Conservation (phyloP, 2,329 filamentous ascomycete species). For the Fusarium virguliforme region DNA sequence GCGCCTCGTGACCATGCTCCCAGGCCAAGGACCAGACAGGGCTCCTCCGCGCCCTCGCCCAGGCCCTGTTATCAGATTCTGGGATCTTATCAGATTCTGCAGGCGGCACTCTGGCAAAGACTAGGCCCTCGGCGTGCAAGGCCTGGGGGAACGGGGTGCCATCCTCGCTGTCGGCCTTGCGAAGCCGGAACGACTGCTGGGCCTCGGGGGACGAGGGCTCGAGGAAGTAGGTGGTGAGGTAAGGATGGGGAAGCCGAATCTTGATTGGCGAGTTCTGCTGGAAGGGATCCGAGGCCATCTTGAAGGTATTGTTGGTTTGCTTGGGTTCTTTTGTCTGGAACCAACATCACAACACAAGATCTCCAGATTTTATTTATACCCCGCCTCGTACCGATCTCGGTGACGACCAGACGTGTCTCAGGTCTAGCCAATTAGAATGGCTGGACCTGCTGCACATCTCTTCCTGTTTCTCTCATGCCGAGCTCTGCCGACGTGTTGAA, state of each 20-base stretch:
- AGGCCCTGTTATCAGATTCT: slow-evolving; percentile 59
- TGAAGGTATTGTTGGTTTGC: slow-evolving; percentile 24
- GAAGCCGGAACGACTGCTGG: slow-evolving; percentile 42
- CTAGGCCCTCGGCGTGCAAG: slow-evolving; percentile 43
- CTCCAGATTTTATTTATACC: slow-evolving; percentile 47
- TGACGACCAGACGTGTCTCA: slow-evolving; percentile 7
- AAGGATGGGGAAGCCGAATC: slow-evolving; percentile 57
- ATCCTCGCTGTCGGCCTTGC: slow-evolving; percentile 36
- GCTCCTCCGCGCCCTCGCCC: slow-evolving; percentile 66
- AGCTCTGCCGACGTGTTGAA: slow-evolving; percentile 21
- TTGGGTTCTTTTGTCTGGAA: neutral
- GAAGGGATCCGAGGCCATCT: slow-evolving; percentile 46
- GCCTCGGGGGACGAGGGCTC: slow-evolving; percentile 30
- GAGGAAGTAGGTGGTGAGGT: slow-evolving; percentile 49
- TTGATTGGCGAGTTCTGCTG: slow-evolving; percentile 57
- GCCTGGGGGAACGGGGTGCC: slow-evolving; percentile 43
- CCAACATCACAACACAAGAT: slow-evolving; percentile 12
- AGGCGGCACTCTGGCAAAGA: slow-evolving; percentile 40
- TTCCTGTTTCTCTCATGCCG: slow-evolving; percentile 24
- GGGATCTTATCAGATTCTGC: slow-evolving; percentile 46
- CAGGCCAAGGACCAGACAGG: slow-evolving; percentile 62
- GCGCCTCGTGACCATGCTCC: slow-evolving; percentile 53
- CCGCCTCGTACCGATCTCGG: slow-evolving; percentile 29
- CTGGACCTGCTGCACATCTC: slow-evolving; percentile 28
- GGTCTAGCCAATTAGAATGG: slow-evolving; percentile 37